These are phyloP conservation scores for Colletotrichum sp. DNA, from an alignment of 2,329 filamentous ascomycete species.

Conservation along the genomic window DNA sequence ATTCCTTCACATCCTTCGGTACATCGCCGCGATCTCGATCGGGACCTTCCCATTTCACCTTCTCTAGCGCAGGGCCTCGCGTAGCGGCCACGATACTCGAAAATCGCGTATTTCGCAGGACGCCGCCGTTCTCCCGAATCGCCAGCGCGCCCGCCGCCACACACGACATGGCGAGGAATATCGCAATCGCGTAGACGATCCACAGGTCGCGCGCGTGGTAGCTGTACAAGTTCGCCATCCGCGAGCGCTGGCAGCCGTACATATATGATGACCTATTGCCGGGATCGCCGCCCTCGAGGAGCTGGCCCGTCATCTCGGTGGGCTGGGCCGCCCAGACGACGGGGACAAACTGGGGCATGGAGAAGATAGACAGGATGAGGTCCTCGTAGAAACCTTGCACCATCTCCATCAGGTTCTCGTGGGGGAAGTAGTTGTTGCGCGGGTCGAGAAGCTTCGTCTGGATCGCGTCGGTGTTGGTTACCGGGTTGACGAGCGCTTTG, in stretches of 20 bases:
- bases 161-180: constrained; percentile 28
- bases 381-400: constrained; percentile 37
- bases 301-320: constrained; percentile 22
- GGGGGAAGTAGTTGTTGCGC: constrained; percentile 29
- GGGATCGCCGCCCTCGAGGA: constrained; percentile 9
- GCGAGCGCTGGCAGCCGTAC: constrained; percentile 32
- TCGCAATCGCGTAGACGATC: constrained; percentile 37
- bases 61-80: constrained; percentile 37
- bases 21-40: constrained; percentile 2
- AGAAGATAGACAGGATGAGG: constrained; percentile 38
- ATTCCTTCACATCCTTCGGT: background rate
- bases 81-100: constrained; percentile 43
- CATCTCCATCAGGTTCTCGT: constrained; percentile 25
- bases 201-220: constrained; percentile 36
- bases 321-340: constrained; percentile 35
- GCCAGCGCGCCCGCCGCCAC: constrained; percentile 33
- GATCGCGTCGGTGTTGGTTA: constrained; percentile 36
- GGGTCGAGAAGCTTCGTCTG: constrained; percentile 44
- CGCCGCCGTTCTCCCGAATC: constrained; percentile 33
- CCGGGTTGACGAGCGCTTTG: constrained; percentile 28
- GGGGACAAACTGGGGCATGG: constrained; percentile 35
- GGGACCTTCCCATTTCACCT: constrained; percentile 27
- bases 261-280: constrained; percentile 23
- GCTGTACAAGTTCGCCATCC: constrained; percentile 29
- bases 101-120: constrained; percentile 38